Percentiles rank a stretch among this genome's conserved stretches.
Evolutionary conservation across 257 asterid species (phyloP).

Genomic region (Solanum clarkiae): DNA sequence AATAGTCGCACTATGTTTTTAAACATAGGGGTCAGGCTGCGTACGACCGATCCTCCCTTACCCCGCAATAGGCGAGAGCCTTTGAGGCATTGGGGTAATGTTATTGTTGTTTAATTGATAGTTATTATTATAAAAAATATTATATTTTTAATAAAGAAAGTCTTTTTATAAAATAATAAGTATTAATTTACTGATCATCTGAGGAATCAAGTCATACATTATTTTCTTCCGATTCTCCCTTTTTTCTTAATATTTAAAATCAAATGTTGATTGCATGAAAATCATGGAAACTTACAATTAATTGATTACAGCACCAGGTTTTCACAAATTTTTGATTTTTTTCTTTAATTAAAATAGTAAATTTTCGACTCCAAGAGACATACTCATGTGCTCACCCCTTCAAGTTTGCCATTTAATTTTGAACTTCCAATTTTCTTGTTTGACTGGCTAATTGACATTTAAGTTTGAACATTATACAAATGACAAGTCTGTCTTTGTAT

Average conservation of each 20-base stretch:
- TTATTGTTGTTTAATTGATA: neutral
- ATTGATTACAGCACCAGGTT: neutral
- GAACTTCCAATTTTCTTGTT: neutral
- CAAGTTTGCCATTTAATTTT: neutral
- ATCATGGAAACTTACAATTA: neutral
- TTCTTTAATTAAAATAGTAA: neutral
- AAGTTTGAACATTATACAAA: neutral
- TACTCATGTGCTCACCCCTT: neutral
- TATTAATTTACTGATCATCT: too few relatives aligned
- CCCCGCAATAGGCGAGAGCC: too few relatives aligned
- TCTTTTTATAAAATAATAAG: too few relatives aligned
- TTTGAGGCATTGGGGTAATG: too few relatives aligned
- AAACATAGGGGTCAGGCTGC: too few relatives aligned
- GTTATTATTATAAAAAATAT: neutral
- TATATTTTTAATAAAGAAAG: too few relatives aligned
- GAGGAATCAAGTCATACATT: too few relatives aligned
- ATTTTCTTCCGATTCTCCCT: too few relatives aligned
- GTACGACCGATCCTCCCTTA: too few relatives aligned
- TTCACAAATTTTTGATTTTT: neutral
- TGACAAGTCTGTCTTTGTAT: neutral
- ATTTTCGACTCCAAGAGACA: neutral
- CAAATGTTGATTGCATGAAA: neutral
- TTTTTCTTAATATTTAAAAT: neutral
- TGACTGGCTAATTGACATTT: neutral
- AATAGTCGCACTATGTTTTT: too few relatives aligned